These are phyloP conservation scores for Colletotrichum melonis DNA, from an alignment of 2,329 filamentous ascomycete species.

Conservation along the genomic window DNA sequence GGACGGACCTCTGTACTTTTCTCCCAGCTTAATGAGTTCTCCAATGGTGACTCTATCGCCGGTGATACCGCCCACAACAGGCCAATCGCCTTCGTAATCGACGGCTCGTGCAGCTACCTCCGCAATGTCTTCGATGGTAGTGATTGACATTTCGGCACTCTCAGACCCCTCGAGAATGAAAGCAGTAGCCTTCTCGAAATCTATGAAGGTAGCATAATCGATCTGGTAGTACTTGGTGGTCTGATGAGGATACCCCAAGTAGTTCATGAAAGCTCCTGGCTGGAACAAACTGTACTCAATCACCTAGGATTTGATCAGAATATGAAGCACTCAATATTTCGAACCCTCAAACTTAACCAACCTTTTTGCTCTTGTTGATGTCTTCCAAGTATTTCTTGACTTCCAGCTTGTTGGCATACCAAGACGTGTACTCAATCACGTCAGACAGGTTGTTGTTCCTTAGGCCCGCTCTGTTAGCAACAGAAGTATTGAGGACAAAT, in stretches of 20 bases:
- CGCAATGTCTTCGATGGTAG: conserved; percentile 48
- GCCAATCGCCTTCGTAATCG: conserved; percentile 54
- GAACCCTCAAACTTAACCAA: conserved; percentile 17
- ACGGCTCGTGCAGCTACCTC: conserved; percentile 49
- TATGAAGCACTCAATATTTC: neutral
- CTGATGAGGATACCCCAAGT: conserved; percentile 56
- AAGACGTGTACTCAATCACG: conserved; percentile 36
- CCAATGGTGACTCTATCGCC: conserved; percentile 44
- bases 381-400: conserved; percentile 53
- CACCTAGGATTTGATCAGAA: conserved; percentile 42
- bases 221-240: conserved; percentile 50
- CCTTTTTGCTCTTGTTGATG: conserved; percentile 53
- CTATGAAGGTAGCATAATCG: conserved; percentile 15
- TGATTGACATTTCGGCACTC: conserved; percentile 44
- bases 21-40: conserved; percentile 46
- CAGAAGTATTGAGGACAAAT: no score
- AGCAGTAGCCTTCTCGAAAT: conserved; percentile 48
- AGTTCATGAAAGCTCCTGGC: conserved; percentile 59
- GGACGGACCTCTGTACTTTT: conserved; percentile 47
- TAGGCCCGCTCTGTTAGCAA: neutral
- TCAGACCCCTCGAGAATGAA: conserved; percentile 45
- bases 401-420: conserved; percentile 53
- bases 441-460: neutral
- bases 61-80: conserved; percentile 49
- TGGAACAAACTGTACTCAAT: conserved; percentile 63